These are phyloP conservation scores for Cladosporium austrohemisphaericum DNA, from an alignment of 2,329 filamentous ascomycete species.

Conservation along the genomic window DNA sequence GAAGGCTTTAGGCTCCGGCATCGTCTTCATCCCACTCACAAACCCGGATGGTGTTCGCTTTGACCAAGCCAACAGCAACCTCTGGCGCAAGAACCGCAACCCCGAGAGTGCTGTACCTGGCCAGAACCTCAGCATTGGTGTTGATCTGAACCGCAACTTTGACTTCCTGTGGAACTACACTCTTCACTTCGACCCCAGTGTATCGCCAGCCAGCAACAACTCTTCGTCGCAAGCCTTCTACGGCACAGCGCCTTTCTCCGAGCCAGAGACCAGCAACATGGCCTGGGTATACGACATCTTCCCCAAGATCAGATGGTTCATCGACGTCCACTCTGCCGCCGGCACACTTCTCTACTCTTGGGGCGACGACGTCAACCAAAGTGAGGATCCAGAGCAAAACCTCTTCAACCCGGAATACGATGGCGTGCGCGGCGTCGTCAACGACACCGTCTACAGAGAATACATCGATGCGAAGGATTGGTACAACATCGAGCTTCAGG, in stretches of 20 bases:
- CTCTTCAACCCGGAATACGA: slow-evolving; percentile 53
- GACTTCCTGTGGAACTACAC: slow-evolving; percentile 56
- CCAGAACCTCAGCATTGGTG: slow-evolving; percentile 36
- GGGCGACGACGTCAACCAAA: slow-evolving; percentile 55
- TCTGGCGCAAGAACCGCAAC: slow-evolving; percentile 58
- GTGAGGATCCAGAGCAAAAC: slow-evolving; percentile 44
- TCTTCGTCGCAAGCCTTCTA: slow-evolving; percentile 50
- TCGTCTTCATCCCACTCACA: slow-evolving; percentile 52
- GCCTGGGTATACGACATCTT: slow-evolving; percentile 52
- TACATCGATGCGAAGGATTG: slow-evolving; percentile 37
- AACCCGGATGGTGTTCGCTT: slow-evolving; percentile 55
- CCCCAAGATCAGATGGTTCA: slow-evolving; percentile 52
- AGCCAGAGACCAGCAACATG: slow-evolving; percentile 55
- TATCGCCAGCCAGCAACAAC: slow-evolving; percentile 39
- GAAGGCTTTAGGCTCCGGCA: slow-evolving; percentile 49
- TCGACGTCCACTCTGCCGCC: slow-evolving; percentile 56
- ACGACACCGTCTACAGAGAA: slow-evolving; percentile 51
- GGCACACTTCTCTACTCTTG: slow-evolving; percentile 55
- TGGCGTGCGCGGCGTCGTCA: slow-evolving; percentile 47
- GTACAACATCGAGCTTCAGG: slow-evolving; percentile 34
- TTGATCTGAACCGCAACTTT: slow-evolving; percentile 57
- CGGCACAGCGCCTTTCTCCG: slow-evolving; percentile 51
- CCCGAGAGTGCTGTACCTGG: slow-evolving; percentile 34
- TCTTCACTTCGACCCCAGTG: slow-evolving; percentile 42
- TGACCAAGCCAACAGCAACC: slow-evolving; percentile 48